phyloP scores from a whole-genome alignment of 805 yeast genomes.

The Yamadazyma tumulicola region DNA sequence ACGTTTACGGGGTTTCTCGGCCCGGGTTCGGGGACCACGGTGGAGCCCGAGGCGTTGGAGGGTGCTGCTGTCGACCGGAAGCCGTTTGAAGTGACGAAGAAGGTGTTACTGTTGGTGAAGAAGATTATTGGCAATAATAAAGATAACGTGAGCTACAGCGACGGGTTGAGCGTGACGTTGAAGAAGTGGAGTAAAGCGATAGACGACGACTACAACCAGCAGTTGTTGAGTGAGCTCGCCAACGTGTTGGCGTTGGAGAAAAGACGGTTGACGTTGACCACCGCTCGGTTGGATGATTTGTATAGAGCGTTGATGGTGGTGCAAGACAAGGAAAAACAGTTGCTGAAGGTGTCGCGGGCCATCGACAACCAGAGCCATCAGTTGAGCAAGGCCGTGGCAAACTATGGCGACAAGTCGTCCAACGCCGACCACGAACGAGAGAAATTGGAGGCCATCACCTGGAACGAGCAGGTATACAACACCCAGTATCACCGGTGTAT shows the following conservation, averaged over 20 bases:
- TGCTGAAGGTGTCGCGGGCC: not conserved
- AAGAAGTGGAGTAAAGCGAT: slow-evolving; percentile 8
- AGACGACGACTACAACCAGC: slow-evolving; percentile 4
- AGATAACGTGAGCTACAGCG: slow-evolving; percentile 1
- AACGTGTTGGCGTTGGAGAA: slow-evolving; percentile 5
- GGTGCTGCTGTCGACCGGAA: not conserved
- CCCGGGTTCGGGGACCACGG: not conserved
- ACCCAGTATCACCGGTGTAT: slow-evolving; percentile 49
- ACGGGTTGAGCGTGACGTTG: slow-evolving; percentile 1
- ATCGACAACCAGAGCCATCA: slow-evolving; percentile 1
- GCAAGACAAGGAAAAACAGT: slow-evolving; percentile 10
- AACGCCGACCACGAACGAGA: slow-evolving; percentile 24
- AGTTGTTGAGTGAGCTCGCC: slow-evolving; percentile 6
- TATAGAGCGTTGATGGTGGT: slow-evolving; percentile 5
- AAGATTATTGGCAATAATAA: not conserved
- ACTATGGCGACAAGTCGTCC: slow-evolving; percentile 9
- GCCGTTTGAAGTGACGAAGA: not conserved
- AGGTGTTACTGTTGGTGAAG: not conserved
- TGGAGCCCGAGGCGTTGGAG: not conserved
- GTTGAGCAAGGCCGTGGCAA: not conserved
- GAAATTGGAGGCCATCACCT: slow-evolving; percentile 47
- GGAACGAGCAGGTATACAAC: slow-evolving; percentile 50
- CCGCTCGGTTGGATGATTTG: slow-evolving; percentile 7
- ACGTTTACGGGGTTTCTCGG: slow-evolving; percentile 2
- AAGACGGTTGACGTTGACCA: not conserved